A percentile compares a stretch with the other conserved stretches of the same genome.
Conservation (phyloP, 225 moss, liverwort and hornwort genomes). For the Sphagnum tenellum region DNA sequence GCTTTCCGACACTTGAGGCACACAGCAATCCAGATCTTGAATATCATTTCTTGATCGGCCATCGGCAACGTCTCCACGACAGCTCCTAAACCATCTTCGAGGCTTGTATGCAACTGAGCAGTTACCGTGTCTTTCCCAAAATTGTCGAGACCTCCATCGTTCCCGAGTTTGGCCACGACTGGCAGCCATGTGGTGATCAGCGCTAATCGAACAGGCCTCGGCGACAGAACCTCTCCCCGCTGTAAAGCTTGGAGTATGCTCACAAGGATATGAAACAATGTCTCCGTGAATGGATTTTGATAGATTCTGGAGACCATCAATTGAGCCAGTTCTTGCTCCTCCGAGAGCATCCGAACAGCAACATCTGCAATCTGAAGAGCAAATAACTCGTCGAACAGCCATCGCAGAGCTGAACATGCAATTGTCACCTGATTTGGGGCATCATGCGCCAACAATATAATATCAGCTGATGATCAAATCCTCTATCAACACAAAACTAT, state of each 20-base stretch:
- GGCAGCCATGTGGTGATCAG: constrained; percentile 88
- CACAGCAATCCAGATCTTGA: constrained; percentile 83
- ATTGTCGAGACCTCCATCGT: constrained; percentile 51
- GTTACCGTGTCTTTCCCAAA: constrained; percentile 48
- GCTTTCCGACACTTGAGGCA: constrained; percentile 78
- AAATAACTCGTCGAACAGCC: constrained; percentile 89
- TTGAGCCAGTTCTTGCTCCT: constrained; percentile 88
- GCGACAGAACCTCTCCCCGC: constrained; percentile 66
- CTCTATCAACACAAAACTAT: too few species aligned
- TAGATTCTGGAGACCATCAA: constrained; percentile 87
- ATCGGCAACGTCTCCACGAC: constrained; percentile 81
- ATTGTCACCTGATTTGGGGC: constrained; percentile 42
- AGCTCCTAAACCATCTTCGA: constrained; percentile 68
- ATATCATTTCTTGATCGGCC: constrained; percentile 77
- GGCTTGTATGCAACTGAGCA: constrained; percentile 41
- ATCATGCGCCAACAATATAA: too few species aligned
- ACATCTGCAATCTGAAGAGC: constrained; percentile 88
- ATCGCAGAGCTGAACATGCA: constrained; percentile 79
- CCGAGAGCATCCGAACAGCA: constrained; percentile 68
- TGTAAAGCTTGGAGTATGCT: constrained; percentile 86
- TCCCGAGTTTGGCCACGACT: constrained; percentile 79
- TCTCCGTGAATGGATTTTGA: constrained; percentile 91
- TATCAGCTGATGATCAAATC: too few species aligned
- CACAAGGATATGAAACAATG: constrained; percentile 69
- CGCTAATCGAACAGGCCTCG: constrained; percentile 55